Conservation (phyloP, 371 early-diverging fungal genomes). For the Mortierella sp. region DNA sequence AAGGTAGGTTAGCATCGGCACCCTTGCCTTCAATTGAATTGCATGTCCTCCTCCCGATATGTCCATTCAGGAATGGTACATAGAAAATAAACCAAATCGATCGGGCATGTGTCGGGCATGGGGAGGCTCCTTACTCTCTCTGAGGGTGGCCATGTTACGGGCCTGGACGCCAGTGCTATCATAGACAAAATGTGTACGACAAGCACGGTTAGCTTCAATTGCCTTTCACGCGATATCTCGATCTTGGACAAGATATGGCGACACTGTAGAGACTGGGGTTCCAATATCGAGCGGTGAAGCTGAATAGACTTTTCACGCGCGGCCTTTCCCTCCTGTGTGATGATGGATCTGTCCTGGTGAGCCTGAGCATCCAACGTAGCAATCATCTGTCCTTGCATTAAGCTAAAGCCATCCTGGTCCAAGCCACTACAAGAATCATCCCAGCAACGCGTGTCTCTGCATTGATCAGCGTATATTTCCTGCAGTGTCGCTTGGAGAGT, state of each 20-base stretch:
- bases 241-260: not conserved
- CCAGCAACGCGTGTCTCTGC: too few species aligned
- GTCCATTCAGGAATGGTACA: too few species aligned
- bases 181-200: not conserved
- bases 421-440: too few species aligned
- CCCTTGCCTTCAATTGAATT: too few species aligned
- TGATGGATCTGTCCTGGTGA: not conserved
- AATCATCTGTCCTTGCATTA: too few species aligned
- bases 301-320: not conserved
- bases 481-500: too few species aligned
- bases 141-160: slow-evolving; percentile 93
- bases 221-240: not conserved
- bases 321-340: too few species aligned
- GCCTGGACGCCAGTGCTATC: slow-evolving; percentile 69
- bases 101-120: too few species aligned
- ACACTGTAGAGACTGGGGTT: not conserved
- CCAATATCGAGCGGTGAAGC: not conserved
- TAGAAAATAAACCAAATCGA: not conserved
- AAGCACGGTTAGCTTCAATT: slow-evolving; percentile 8
- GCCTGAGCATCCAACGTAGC: not conserved
- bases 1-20: too few species aligned
- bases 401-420: too few species aligned
- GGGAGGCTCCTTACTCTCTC: slow-evolving; percentile 80
- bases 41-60: too few species aligned
- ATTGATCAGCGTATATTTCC: too few species aligned